Conservation (phyloP, 768 basidiomycete species). For the Sarcodon aspratus region DNA sequence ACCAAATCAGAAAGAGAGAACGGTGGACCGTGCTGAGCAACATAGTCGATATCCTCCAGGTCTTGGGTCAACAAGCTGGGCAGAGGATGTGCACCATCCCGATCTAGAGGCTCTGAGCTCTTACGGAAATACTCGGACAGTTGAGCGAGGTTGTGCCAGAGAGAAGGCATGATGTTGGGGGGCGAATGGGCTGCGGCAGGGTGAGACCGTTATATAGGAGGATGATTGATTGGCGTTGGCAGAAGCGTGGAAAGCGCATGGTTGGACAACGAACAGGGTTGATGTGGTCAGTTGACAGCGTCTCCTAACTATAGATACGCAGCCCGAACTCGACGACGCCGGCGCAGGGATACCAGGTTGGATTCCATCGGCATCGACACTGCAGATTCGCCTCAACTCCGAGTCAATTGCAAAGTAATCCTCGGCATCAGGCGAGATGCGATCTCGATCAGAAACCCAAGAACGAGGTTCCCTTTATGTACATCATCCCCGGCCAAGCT, state of each 20-base stretch:
- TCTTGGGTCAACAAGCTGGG: constrained; percentile 13
- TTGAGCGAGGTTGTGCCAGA: neutral
- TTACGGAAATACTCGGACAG: neutral
- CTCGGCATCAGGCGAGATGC: too few relatives aligned
- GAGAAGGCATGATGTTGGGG: neutral
- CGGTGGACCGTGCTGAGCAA: constrained; percentile 15
- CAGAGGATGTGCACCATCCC: constrained; percentile 21
- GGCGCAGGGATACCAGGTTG: too few relatives aligned
- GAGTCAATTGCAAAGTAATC: too few relatives aligned
- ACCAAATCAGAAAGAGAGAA: constrained; percentile 18
- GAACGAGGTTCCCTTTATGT: too few relatives aligned
- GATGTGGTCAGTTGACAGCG: too few relatives aligned
- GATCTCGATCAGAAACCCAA: too few relatives aligned
- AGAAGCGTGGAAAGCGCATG: neutral
- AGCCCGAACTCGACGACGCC: too few relatives aligned
- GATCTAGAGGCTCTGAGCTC: constrained; percentile 14
- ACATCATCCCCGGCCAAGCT: too few relatives aligned
- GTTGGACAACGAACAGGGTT: too few relatives aligned
- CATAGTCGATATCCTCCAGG: constrained; percentile 17
- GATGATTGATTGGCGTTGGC: neutral
- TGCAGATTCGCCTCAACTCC: too few relatives aligned
- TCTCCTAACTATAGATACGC: too few relatives aligned
- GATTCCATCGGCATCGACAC: too few relatives aligned
- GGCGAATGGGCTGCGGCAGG: neutral
- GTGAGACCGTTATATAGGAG: neutral